Evolutionary conservation across 169 alveolate species (phyloP), one percentile per base, ranked within the genome.

Genomic region (Toxoplasma gondii): DNA sequence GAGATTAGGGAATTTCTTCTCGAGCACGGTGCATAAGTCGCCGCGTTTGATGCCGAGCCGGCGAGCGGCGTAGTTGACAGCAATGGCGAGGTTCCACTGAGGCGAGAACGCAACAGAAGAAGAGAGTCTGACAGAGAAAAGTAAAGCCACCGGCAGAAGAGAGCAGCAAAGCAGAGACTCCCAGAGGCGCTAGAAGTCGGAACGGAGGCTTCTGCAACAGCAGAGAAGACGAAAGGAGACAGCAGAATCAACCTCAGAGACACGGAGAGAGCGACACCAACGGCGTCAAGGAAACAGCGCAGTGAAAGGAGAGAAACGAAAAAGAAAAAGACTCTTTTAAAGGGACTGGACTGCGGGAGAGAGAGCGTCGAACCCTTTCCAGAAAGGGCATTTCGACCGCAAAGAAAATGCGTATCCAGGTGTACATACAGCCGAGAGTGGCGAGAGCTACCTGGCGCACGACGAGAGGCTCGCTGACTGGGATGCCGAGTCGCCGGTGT

Each of bases 401-500:
- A 31, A 16, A 31, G n/a, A 31, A 64, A 7, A 64, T 31, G 74
- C 5, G 74, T 19, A 27, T 4, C 74, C 34, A 27, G 74, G 74
- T 64, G 74, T 64, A 64, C 74, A 27, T 64, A 64, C 74, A 64
- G 34, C 74, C n/a, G 74, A 64, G 74, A 27, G n/a, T 16, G 4
- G 92, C 27, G 64, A 27, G 45, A 43, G 91, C 10, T 74, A 93
- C 95, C 84, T 93, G 95, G 39, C 80, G 93, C 70, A 93, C 95
- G 45, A 92, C 95, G 41, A 93, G 93, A 17, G 95, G 95, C 90
- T 67, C 80, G n/a, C 34, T 34, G 9, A 53, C n/a, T 34, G 95
- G 95, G 31, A 93, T 93, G 31, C 94, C 92, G 36, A 93, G 91
- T n/a, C 95, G 93, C 0, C 93, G 81, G 82, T 93, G 95, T 41